Evolutionary conservation across 202 grass and related monocot genomes (phyloP), one percentile per base, ranked within the genome.

Genomic region (Cymbopogon flexuosus): DNA sequence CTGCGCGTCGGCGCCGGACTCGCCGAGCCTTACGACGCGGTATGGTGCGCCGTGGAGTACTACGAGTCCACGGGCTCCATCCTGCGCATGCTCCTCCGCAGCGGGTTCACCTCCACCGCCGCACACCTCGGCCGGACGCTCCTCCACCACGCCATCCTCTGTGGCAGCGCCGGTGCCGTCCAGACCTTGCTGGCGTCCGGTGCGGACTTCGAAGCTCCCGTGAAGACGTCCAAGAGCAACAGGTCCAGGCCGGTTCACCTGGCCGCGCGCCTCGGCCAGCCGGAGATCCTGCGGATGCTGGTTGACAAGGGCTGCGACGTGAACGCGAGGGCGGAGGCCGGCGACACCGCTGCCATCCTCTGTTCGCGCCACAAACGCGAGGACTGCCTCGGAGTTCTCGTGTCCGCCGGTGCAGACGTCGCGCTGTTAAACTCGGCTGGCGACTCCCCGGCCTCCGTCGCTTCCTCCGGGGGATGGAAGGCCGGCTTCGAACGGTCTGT

Each of bases 1-100:
- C 75, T 99, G 42, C 96, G 96, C 36, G 96, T 96, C 6, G 96
- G 96, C 56, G 96, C 96, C 3, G 96, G 96, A 5, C 96, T 99
- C 2, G 88, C 92, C 0, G 96, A 99, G 64, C 85, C 96, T 6
- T 99, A 96, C 62, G 87, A 89, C 43, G 85, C 77, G 4, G 73
- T 88, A 23, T 99, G 96, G 96, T 99, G 96, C 77, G 96, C 92
- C 10, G 92, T 99, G 34, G 96, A 99, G 66, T 99, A 93, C 80
- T 99, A 88, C 29, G 96, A 99, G 62, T 87, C 87, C 22, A 91
- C 90, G 3, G 92, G 96, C 40, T 76, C 83, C 43, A 87, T 93
- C 60, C 87, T 99, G 8, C 83, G 85, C 18, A 18, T 96, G 80
- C 88, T 99, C 73, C 92, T 99, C 57, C 88, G 91, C 68, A 62